Evolutionary conservation across 2,329 filamentous ascomycete genomes (phyloP).

Genomic region (Cladorrhinum sp.): DNA sequence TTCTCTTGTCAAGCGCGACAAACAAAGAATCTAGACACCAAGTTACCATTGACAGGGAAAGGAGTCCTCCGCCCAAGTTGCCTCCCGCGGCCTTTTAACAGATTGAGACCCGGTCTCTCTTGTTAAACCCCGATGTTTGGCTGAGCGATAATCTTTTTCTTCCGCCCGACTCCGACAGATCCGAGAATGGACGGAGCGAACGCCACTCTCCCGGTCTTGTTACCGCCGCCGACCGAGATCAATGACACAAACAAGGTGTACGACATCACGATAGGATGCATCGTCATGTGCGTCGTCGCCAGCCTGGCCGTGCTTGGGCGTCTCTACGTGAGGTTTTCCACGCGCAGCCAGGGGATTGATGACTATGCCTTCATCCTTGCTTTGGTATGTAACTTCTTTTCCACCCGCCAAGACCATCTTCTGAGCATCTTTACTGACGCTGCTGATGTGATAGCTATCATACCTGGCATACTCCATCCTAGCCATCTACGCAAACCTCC

Average conservation of each 20-base stretch:
- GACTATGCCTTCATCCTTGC: background rate
- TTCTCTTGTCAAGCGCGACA: too few relatives aligned
- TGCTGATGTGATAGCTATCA: background rate
- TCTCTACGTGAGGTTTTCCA: background rate
- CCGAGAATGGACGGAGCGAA: too few relatives aligned
- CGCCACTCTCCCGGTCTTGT: too few relatives aligned
- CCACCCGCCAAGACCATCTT: background rate
- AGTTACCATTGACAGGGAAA: too few relatives aligned
- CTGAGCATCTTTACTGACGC: background rate
- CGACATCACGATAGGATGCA: background rate
- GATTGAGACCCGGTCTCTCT: too few relatives aligned
- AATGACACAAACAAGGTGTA: conserved; percentile 5
- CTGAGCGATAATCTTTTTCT: too few relatives aligned
- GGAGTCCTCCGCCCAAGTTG: too few relatives aligned
- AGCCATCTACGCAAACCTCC: background rate
- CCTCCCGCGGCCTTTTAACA: too few relatives aligned
- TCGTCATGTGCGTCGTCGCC: background rate
- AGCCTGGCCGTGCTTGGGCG: background rate
- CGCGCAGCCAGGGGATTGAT: background rate
- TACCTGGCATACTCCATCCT: conserved; percentile 1
- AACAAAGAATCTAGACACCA: too few relatives aligned
- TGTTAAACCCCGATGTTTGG: too few relatives aligned
- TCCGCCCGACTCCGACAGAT: too few relatives aligned
- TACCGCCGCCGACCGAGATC: background rate
- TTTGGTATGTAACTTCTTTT: background rate